phyloP scores from a whole-genome alignment of 2,329 filamentous ascomycete species.

The Trichoderma harzianum region DNA sequence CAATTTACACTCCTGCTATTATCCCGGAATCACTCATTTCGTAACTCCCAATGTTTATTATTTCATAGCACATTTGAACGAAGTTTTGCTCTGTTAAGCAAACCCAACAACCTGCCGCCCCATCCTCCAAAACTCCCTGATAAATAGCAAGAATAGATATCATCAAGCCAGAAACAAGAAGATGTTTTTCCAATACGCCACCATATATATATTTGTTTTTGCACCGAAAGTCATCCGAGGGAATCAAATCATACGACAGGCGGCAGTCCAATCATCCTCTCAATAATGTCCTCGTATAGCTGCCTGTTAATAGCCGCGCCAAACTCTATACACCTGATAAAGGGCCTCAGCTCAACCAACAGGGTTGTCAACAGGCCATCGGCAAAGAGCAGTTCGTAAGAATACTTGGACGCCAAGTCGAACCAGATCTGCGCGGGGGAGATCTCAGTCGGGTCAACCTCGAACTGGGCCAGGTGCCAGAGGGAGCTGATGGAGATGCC shows the following conservation, averaged over 20 bases:
- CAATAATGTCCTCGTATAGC: constrained; percentile 46
- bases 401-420: constrained; percentile 45
- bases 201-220: neutral
- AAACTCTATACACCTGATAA: constrained; percentile 46
- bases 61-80: neutral
- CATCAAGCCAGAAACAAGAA: neutral
- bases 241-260: neutral
- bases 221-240: neutral
- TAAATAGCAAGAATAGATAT: neutral
- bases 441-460: constrained; percentile 39
- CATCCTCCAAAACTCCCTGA: neutral
- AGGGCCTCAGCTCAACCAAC: constrained; percentile 40
- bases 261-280: constrained; percentile 36
- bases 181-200: neutral
- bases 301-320: constrained; percentile 46
- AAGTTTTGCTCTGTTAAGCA: neutral
- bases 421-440: constrained; percentile 55
- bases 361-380: constrained; percentile 35
- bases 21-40: neutral
- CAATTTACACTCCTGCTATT: neutral
- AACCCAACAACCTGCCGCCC: neutral
- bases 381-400: constrained; percentile 37
- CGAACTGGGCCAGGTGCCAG: constrained; percentile 45
- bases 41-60: neutral
- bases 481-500: constrained; percentile 43